phyloP scores from a whole-genome alignment of 768 basidiomycete species.

The Trametes gibbosa region DNA sequence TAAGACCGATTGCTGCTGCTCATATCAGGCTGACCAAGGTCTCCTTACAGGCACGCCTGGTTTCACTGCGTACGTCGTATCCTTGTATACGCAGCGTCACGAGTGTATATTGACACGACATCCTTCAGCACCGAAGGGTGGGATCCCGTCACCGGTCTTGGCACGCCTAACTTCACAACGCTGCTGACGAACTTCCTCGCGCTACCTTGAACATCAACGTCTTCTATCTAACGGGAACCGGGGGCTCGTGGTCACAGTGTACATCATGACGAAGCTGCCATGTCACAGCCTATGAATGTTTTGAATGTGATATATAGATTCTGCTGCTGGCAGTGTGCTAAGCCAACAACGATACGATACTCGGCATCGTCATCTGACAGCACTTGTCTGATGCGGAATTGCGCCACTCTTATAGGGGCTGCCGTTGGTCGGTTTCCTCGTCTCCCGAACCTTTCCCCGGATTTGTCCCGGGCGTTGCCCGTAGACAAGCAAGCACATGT shows the following conservation, averaged over 20 bases:
- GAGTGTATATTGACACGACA: not conserved
- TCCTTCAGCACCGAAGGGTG: slow-evolving; percentile 20
- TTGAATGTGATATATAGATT: not conserved
- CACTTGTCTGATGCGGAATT: not conserved
- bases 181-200: slow-evolving; percentile 27
- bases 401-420: not conserved
- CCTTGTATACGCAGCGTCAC: not conserved
- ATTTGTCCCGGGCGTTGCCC: not conserved
- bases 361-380: not conserved
- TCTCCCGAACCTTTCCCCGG: not conserved
- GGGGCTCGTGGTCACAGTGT: not conserved
- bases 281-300: not conserved
- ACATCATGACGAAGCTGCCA: not conserved
- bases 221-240: not conserved
- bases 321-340: not conserved
- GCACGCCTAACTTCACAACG: slow-evolving; percentile 28
- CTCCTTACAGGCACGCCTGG: slow-evolving; percentile 18
- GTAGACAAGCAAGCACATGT: not conserved
- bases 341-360: not conserved
- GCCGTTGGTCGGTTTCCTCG: not conserved
- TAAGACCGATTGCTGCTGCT: not conserved
- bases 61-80: slow-evolving; percentile 22
- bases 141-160: slow-evolving; percentile 29
- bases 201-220: slow-evolving; percentile 18
- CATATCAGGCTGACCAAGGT: not conserved